Evolutionary conservation across 371 early-diverging fungal genomes (phyloP), one percentile per base, ranked within the genome.

Genomic region (Rhizomucor miehei): DNA sequence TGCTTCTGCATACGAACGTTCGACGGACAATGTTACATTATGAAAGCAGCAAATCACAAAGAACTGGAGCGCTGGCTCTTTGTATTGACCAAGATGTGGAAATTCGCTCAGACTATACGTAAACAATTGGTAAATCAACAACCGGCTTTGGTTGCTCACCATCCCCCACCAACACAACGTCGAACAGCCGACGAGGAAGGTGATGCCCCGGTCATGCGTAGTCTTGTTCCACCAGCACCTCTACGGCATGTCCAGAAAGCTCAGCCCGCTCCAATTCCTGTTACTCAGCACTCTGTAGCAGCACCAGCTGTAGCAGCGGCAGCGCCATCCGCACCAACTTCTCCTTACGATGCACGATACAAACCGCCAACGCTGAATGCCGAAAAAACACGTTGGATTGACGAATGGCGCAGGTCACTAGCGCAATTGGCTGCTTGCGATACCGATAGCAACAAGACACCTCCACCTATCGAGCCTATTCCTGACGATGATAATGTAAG

Each of bases 11-110:
- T 78, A 14, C 71, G 75, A 13, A 70, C 79, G 0, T 56, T 59
- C 45, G 66, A 73, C 48, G 60, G 55, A 5, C 49, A 64, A 20
- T 62, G 62, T 21, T 59, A 65, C 38, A 56, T 73, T 3, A 54
- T 78, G 51, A 78, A 75, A 43, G 75, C 73, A 6, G 66, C 64
- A 10, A 78, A 74, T 49, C 62, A 75, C 51, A 78, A 75, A 39
- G 79, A 78, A 36, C 44, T 78, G 23, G 79, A 78, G 29, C 50
- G 79, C 21, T 78, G 79, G 79, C 52, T 78, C n/a, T 78, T 78
- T 67, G 73, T 78, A 1, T 50, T 78, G 11, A 75, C 75, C 9
- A 77, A 74, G 51, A 72, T 72, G 72, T 77, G 78, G 78, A 63
- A 59, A 49, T 74, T 63, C 21, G 61, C 63, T 14, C 69, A 71